These are phyloP conservation scores for Penicillium roqueforti DNA, from an alignment of 495 filamentous ascomycete genomes.

Conservation along the genomic window DNA sequence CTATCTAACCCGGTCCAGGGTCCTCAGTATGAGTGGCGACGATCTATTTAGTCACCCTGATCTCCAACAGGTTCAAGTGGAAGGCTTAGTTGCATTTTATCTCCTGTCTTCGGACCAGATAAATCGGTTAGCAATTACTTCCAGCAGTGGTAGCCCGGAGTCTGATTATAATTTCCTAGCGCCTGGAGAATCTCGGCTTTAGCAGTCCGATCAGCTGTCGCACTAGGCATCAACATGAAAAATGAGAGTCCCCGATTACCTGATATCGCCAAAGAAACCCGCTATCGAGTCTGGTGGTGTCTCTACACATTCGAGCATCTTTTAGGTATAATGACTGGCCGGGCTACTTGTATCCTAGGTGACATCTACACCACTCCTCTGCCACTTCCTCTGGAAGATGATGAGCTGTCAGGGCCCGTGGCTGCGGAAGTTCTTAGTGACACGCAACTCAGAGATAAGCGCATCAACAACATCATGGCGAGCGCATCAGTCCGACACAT, in stretches of 20 bases:
- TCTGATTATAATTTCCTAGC: conserved; percentile 27
- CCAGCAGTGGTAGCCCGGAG: no score
- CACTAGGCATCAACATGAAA: conserved; percentile 63
- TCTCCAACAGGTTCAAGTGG: conserved; percentile 52
- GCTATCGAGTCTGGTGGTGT: conserved; percentile 63
- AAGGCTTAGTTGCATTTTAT: conserved; percentile 54
- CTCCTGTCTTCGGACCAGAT: conserved; percentile 53
- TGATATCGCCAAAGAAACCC: conserved; percentile 52
- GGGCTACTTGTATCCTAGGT: conserved; percentile 51
- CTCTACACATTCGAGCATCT: conserved; percentile 57
- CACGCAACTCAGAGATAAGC: conserved; percentile 25
- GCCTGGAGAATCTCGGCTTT: conserved; percentile 60
- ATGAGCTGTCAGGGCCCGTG: conserved; percentile 34
- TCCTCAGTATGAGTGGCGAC: conserved; percentile 46
- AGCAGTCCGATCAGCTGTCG: conserved; percentile 56
- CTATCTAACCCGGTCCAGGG: conserved; percentile 52
- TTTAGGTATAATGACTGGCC: conserved; percentile 59
- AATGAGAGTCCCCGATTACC: conserved; percentile 49
- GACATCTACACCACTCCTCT: conserved; percentile 53
- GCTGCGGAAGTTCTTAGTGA: conserved; percentile 30
- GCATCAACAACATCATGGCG: conserved; percentile 33
- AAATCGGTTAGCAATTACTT: no score
- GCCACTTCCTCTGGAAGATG: conserved; percentile 56
- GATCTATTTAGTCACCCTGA: conserved; percentile 48
- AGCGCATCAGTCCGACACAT: no score